These are phyloP conservation scores for Lasiosphaeria hispida DNA, from an alignment of 495 filamentous ascomycete genomes.

Conservation along the genomic window DNA sequence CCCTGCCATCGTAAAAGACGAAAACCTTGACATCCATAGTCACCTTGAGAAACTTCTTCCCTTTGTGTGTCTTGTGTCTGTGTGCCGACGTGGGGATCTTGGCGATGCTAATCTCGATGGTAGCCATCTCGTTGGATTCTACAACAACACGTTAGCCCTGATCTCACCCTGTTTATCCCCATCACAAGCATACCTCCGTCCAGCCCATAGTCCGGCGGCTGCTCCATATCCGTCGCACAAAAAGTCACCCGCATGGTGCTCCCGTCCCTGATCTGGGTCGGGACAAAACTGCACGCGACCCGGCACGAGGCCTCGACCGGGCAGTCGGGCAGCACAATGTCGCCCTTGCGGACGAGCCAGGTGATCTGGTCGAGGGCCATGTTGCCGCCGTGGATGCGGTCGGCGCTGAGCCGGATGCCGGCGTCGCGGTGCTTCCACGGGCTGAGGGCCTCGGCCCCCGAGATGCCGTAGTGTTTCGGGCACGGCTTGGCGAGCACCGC, in stretches of 20 bases:
- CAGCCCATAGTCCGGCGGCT: background rate
- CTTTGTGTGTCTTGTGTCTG: no score
- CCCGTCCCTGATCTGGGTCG: background rate
- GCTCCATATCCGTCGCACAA: background rate
- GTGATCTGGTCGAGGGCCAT: background rate
- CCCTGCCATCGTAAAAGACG: no score
- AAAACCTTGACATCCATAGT: no score
- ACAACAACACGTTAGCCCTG: no score
- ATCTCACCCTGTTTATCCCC: no score
- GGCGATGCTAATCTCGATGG: no score
- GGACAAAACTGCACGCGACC: background rate
- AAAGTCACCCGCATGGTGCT: background rate
- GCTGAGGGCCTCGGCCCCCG: background rate
- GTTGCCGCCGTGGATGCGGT: background rate
- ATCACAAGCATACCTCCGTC: no score
- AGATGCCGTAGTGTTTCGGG: background rate
- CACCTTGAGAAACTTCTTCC: no score
- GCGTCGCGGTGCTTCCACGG: conserved; percentile 2
- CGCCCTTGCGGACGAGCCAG: background rate
- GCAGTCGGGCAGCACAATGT: background rate
- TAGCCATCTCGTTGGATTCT: no score
- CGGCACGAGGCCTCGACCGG: background rate
- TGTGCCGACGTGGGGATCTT: no score
- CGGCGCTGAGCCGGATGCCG: background rate
- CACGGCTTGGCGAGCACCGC: background rate